phyloP scores from a whole-genome alignment of 139 green algal genomes.

The Pedinophyceae sp. region DNA sequence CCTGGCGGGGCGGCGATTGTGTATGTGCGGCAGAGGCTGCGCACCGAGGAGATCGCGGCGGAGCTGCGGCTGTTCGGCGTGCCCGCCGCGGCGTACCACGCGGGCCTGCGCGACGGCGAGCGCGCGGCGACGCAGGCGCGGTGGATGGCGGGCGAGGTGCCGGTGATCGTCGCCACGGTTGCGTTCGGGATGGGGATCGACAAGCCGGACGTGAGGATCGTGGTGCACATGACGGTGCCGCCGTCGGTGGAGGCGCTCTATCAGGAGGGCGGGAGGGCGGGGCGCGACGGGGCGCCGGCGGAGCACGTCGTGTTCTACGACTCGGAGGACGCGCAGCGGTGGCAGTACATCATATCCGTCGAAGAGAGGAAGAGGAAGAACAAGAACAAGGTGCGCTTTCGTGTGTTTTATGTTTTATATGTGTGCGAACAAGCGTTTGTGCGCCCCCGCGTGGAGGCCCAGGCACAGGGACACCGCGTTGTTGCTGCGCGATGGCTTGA shows the following conservation, averaged over 20 bases:
- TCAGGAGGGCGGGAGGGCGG: constrained; percentile 44
- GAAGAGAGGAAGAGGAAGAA: too few relatives aligned
- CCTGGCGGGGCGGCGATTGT: constrained; percentile 19
- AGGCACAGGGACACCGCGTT: too few relatives aligned
- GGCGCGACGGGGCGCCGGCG: constrained; percentile 37
- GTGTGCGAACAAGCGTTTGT: too few relatives aligned
- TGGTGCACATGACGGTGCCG: constrained; percentile 28
- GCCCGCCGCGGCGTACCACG: constrained; percentile 36
- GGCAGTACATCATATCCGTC: too few relatives aligned
- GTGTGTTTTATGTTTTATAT: too few relatives aligned
- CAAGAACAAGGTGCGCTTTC: too few relatives aligned
- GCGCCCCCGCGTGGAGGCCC: too few relatives aligned
- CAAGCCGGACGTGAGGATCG: constrained; percentile 43
- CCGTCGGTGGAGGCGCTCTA: background rate
- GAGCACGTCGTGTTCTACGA: constrained; percentile 43
- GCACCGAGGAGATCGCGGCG: constrained; percentile 16
- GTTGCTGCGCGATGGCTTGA: too few relatives aligned
- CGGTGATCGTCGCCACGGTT: constrained; percentile 49
- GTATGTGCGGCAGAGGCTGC: constrained; percentile 28
- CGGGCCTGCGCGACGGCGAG: constrained; percentile 9
- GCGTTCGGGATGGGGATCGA: constrained; percentile 72
- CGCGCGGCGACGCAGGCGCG: constrained; percentile 19
- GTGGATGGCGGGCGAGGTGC: constrained; percentile 26
- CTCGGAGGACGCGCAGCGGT: too few relatives aligned
- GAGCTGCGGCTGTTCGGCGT: constrained; percentile 13